Base-by-base conservation (phyloP, 352 stramenopile species). In the Phytopythium montanum region DNA sequence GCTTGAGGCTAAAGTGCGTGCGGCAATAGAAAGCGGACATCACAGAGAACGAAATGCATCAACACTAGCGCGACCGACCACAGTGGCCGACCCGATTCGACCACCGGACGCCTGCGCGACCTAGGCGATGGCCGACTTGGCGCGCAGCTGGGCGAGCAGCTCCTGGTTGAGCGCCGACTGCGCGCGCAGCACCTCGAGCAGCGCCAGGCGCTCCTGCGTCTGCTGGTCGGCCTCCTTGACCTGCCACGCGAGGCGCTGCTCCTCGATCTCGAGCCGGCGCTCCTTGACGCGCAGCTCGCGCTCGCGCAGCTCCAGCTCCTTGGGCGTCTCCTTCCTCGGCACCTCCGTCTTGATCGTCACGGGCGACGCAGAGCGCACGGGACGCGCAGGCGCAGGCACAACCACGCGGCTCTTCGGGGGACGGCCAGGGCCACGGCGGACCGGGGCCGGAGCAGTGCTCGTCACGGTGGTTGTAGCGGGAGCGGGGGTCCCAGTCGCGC, bases 171-270 rank as follows among this genome's bases (percentile, higher is more conserved):
- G 65, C 34, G 61, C 66, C 23, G 64, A 60, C 34, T 79, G 70
- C 14, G 54, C 51, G n/a, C 59, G 68, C 59, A 79, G 61, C 54
- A 79, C 45, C 25, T 79, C 67, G 44, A 79, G 54, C 57, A 79
- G 45, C 36, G 61, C 62, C 50, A 75, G 70, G 21, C 70, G 70
- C 45, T 79, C 70, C 36, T 67, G 54, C 25, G 28, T 23, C 6
- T 75, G 64, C 44, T 76, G 59, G 46, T 70, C 46, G 0, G 61
- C 56, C 46, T 73, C 70, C 12, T 76, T 59, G 41, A 72, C 66
- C 29, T 79, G 64, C 68, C 68, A 79, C 2, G 56, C 61, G 38
- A 79, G 60, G 28, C 59, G 64, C 31, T 73, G 64, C 49, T 79
- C 70, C 38, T 79, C 68, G 52, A 79, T 25, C 14, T 41, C 61